phyloP scores from a whole-genome alignment of 257 asterid species.

The Gentiana dahurica region DNA sequence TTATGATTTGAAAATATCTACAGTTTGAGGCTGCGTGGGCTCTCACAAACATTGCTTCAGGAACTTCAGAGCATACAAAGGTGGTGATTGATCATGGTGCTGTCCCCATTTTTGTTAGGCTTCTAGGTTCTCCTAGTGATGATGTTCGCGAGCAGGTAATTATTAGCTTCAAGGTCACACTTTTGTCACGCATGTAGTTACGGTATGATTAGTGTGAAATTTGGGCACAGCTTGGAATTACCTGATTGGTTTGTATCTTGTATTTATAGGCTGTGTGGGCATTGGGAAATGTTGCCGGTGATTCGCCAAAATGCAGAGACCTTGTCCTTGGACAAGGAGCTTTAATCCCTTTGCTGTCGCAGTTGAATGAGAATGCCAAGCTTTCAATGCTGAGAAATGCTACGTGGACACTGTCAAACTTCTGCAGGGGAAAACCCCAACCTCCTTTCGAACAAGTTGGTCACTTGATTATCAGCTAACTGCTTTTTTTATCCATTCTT shows the following conservation, averaged over 20 bases:
- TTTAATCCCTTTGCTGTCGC: slow-evolving; percentile 59
- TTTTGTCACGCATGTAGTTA: too few species aligned
- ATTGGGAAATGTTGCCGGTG: slow-evolving; percentile 91
- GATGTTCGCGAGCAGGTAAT: slow-evolving; percentile 91
- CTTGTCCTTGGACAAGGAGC: slow-evolving; percentile 78
- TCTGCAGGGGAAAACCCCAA: slow-evolving; percentile 96
- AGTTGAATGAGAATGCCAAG: slow-evolving; percentile 70
- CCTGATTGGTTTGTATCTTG: background rate
- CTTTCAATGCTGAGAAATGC: slow-evolving; percentile 90
- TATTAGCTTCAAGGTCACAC: background rate
- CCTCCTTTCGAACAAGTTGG: slow-evolving; percentile 77
- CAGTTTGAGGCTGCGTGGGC: slow-evolving; percentile 99
- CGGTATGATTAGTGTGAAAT: too few species aligned
- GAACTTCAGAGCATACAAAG: slow-evolving; percentile 84
- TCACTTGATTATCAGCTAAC: background rate
- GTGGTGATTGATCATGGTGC: slow-evolving; percentile 90
- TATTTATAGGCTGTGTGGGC: slow-evolving; percentile 86
- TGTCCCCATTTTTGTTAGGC: slow-evolving; percentile 66
- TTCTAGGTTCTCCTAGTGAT: slow-evolving; percentile 76
- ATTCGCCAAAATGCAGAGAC: slow-evolving; percentile 85
- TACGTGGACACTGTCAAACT: slow-evolving; percentile 88
- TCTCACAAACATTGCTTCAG: slow-evolving; percentile 86
- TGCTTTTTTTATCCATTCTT: background rate
- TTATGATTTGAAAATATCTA: background rate
- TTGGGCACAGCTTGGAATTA: too few species aligned